Evolutionary conservation across 768 basidiomycete genomes (phyloP), one percentile per base, ranked within the genome.

Genomic region (Tephrocybe sp.): DNA sequence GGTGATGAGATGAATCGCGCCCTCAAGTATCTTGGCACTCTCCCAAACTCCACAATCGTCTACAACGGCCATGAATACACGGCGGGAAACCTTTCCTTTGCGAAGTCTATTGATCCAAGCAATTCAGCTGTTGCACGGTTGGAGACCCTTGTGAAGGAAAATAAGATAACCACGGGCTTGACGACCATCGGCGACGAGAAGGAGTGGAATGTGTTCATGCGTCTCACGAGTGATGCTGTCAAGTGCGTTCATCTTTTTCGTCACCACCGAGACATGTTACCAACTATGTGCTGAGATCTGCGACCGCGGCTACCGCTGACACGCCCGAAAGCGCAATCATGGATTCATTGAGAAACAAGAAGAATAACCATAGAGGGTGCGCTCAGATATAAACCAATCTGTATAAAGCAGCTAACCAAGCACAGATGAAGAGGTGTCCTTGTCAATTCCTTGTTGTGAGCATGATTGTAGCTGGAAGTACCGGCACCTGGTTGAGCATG

Each of bases 11-110:
- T 98, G 95, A 75, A 88, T 58, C 67, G 73, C 0, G 86, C 94
- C 2, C 89, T 73, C 64, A 72, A 53, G 53, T 82, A 88, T 61
- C 76, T 97, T 48, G 83, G 74, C 11, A 76, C 77, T 0, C 76
- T 97, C 18, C 94, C 94, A 0, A 75, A 86, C 58, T 73, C 83
- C 47, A 97, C 94, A 1, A 65, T 88, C 40, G 83, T 90, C 10
- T 92, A 89, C 72, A 83, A 84, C 59, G 94, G 95, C 0, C 94
- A 97, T 69, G 94, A 97, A 66, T 97, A 97, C 72, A 95, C 94
- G 5, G 69, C 69, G 2, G 78, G 79, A 30, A 93, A 77, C 58
- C 68, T 84, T 34, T 79, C 82, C 13, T 97, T 95, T 65, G 92
- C 75, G 2, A 77, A 72, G 56, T 66, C 72, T 27, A 66, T 92